Evolutionary conservation across 31 red algal species (phyloP).

Genomic region (Odonthalia washingtoniensis): DNA sequence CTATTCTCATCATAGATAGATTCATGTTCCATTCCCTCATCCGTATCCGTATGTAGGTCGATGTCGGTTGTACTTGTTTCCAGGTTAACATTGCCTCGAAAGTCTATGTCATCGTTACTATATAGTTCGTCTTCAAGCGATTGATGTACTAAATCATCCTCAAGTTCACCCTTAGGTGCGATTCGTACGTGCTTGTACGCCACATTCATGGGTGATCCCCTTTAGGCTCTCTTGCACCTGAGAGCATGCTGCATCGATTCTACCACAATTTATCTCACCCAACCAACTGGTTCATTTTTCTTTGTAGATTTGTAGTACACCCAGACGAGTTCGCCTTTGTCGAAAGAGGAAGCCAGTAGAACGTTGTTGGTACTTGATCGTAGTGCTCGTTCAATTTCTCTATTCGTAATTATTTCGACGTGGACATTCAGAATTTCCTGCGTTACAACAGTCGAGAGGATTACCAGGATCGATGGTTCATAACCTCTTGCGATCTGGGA

Average conservation of each 20-base stretch:
- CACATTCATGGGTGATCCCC: conserved; percentile 41
- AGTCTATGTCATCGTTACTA: no score
- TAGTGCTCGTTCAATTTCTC: neutral
- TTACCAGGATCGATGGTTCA: conserved; percentile 8
- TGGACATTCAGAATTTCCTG: neutral
- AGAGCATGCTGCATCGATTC: neutral
- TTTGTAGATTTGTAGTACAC: neutral
- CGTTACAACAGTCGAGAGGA: neutral
- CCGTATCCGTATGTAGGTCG: no score
- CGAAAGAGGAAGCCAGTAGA: neutral
- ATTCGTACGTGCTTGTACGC: conserved; percentile 38
- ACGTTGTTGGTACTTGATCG: neutral
- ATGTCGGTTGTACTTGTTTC: no score
- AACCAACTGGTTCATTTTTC: neutral
- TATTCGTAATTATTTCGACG: neutral
- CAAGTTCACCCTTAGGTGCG: neutral
- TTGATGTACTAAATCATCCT: neutral
- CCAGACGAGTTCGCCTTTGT: neutral
- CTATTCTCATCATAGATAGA: no score
- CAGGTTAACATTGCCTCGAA: no score
- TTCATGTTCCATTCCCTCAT: no score
- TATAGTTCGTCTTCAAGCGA: no score
- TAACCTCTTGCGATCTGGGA: conserved; percentile 31
- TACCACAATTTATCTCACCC: neutral
- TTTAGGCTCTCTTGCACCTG: neutral